These are phyloP conservation scores for Solanum pennellii DNA, from an alignment of 257 asterid species.

Conservation along the genomic window DNA sequence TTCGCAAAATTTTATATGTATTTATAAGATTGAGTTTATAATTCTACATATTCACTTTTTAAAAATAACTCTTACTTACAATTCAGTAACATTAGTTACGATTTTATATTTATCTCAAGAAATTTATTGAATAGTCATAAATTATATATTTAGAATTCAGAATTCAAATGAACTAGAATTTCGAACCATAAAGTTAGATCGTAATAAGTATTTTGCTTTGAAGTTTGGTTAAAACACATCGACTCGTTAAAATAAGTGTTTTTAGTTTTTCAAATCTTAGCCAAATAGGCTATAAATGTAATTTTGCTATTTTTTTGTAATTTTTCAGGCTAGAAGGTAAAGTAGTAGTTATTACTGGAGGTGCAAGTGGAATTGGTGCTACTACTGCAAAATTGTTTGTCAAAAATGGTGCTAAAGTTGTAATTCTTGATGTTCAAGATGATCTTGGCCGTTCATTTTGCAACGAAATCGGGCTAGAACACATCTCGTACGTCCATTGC, in stretches of 20 bases:
- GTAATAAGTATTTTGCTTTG: neutral
- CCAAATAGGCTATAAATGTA: neutral
- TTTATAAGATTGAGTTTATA: neutral
- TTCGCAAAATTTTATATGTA: neutral
- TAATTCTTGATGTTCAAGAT: slow-evolving; percentile 29
- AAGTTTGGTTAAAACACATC: neutral
- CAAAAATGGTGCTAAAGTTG: slow-evolving; percentile 29
- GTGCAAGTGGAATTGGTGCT: slow-evolving; percentile 30
- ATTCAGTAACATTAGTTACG: neutral
- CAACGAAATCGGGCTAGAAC: neutral
- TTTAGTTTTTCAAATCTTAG: neutral
- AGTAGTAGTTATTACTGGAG: slow-evolving; percentile 25
- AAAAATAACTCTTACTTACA: neutral
- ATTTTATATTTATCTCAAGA: neutral
- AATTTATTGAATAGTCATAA: neutral
- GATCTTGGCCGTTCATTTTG: slow-evolving; percentile 10
- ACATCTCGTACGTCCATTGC: slow-evolving; percentile 21
- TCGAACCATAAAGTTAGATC: neutral
- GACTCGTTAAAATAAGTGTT: neutral
- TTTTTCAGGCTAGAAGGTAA: slow-evolving; percentile 21
- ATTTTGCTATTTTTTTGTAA: neutral
- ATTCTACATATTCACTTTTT: neutral
- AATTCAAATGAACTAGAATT: neutral
- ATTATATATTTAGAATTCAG: neutral
- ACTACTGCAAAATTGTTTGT: slow-evolving; percentile 10